Conservation (phyloP, 108 stramenopile genomes). For the Chaetoceros tenuissimus region DNA sequence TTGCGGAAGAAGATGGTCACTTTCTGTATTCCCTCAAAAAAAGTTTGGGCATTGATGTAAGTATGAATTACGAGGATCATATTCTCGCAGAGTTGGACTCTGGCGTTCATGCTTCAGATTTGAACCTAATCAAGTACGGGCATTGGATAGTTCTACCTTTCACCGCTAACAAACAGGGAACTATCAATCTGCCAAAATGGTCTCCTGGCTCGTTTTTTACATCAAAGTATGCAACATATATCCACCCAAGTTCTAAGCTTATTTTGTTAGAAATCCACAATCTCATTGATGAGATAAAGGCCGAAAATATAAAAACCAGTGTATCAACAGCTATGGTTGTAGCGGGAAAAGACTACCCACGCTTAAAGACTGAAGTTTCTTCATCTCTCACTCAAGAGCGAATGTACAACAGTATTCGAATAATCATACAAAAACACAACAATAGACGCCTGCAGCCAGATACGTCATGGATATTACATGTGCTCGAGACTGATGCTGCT, state of each 20-base stretch:
- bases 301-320: too few species aligned
- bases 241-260: constrained; percentile 54
- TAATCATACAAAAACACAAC: constrained; percentile 7
- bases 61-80: not conserved
- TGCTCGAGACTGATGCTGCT: constrained; percentile 49
- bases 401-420: constrained; percentile 5
- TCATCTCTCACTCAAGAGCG: not conserved
- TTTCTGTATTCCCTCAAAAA: not conserved
- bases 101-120: not conserved
- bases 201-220: constrained; percentile 76
- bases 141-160: constrained; percentile 67
- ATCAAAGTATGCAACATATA: constrained; percentile 47
- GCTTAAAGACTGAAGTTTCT: too few species aligned
- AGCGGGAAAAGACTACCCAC: too few species aligned
- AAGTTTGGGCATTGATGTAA: not conserved
- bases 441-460: constrained; percentile 38
- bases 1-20: not conserved
- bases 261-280: too few species aligned
- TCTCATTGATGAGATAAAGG: too few species aligned
- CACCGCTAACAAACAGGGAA: not conserved
- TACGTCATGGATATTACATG: constrained; percentile 67
- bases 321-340: too few species aligned
- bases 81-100: not conserved
- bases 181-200: constrained; percentile 53
- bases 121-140: constrained; percentile 36